A percentile compares a stretch with the other conserved stretches of the same genome.
phyloP scores from a whole-genome alignment of 1,284 basidiomycete genomes.

The Bondarzewia mesenterica region DNA sequence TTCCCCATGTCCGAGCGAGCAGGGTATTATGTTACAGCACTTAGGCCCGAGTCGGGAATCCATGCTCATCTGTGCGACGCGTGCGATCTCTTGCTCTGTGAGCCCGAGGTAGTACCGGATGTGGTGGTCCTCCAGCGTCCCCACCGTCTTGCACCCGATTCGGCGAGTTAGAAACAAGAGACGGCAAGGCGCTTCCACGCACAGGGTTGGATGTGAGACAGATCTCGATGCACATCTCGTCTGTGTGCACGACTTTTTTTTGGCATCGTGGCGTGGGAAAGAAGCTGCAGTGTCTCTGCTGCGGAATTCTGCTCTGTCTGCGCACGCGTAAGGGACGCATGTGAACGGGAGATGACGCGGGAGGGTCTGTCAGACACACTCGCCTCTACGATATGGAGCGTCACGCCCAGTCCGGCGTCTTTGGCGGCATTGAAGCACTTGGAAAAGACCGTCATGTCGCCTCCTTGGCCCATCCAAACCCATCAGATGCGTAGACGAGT shows the following conservation, averaged over 20 bases:
- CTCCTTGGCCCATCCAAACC: slow-evolving; percentile 27
- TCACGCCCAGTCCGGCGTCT: slow-evolving; percentile 54
- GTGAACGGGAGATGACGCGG: too few species aligned
- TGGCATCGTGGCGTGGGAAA: slow-evolving; percentile 77
- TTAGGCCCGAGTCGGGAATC: slow-evolving; percentile 24
- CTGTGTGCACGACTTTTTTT: slow-evolving; percentile 46
- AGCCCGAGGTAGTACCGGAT: slow-evolving; percentile 67
- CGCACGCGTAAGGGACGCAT: too few species aligned
- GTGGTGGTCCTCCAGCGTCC: slow-evolving; percentile 59
- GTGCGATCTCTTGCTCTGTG: slow-evolving; percentile 43
- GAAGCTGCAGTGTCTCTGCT: slow-evolving; percentile 55
- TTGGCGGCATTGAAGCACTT: slow-evolving; percentile 48
- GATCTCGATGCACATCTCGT: slow-evolving; percentile 67
- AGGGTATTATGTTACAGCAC: too few species aligned
- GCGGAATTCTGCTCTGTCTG: slow-evolving; percentile 44
- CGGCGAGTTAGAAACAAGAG: not conserved
- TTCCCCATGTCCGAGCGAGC: too few species aligned
- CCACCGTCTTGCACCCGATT: slow-evolving; percentile 60
- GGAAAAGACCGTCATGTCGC: slow-evolving; percentile 47
- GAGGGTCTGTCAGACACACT: not conserved
- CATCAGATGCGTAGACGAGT: not conserved
- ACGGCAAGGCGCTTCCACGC: slow-evolving; percentile 18
- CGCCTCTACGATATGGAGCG: slow-evolving; percentile 79
- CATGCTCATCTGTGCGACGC: slow-evolving; percentile 58
- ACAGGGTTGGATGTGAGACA: slow-evolving; percentile 78